Evolutionary conservation across 2,329 filamentous ascomycete genomes (phyloP).

Genomic region (Cercospora sp.): DNA sequence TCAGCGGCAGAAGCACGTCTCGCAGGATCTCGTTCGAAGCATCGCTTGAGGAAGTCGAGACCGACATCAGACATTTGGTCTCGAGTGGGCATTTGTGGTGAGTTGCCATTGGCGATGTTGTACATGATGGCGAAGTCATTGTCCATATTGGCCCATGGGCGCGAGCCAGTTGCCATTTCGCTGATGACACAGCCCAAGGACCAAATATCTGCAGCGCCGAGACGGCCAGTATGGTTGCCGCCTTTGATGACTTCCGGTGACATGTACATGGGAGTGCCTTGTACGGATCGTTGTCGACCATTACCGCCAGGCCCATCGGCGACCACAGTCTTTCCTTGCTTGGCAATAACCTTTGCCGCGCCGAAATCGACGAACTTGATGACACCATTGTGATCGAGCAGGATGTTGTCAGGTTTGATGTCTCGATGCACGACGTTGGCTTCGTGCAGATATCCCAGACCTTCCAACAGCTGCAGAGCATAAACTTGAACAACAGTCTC

Average conservation of each 20-base stretch:
- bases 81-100: slow-evolving; percentile 74
- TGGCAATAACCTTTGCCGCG: slow-evolving; percentile 92
- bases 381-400: slow-evolving; percentile 94
- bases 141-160: slow-evolving; percentile 92
- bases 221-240: slow-evolving; percentile 72
- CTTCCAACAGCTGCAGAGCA: slow-evolving; percentile 88
- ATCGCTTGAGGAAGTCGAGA: slow-evolving; percentile 83
- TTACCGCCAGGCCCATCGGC: slow-evolving; percentile 47
- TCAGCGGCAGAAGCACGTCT: slow-evolving; percentile 81
- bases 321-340: slow-evolving; percentile 84
- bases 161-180: slow-evolving; percentile 93
- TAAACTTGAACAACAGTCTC: slow-evolving; percentile 98
- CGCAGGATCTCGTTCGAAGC: slow-evolving; percentile 81
- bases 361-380: slow-evolving; percentile 99
- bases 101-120: slow-evolving; percentile 96
- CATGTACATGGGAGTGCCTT: slow-evolving; percentile 99
- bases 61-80: slow-evolving; percentile 84
- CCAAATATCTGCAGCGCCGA: slow-evolving; percentile 92
- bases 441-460: slow-evolving; percentile 89
- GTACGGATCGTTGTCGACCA: slow-evolving; percentile 72
- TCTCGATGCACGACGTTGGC: slow-evolving; percentile 91
- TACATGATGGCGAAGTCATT: slow-evolving; percentile 99
- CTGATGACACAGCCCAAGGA: slow-evolving; percentile 94
- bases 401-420: slow-evolving; percentile 96
- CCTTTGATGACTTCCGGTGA: slow-evolving; percentile 98